Base-by-base conservation (phyloP, 192 early-diverging fungal genomes). In the Podila verticillata region DNA sequence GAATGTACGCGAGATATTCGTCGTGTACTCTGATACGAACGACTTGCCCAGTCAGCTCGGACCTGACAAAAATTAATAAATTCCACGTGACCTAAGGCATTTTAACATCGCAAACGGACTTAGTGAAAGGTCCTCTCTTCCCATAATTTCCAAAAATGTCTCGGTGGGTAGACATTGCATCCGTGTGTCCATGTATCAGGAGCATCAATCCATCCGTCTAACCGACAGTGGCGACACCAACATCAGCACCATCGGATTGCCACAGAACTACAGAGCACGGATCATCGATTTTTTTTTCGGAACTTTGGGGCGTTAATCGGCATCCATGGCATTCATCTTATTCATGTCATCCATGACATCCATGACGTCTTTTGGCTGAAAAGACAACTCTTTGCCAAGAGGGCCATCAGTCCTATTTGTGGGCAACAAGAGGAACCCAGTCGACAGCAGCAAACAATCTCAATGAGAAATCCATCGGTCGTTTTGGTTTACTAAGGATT, bases 111-210 rank as follows among this genome's bases (percentile, higher is more conserved):
- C 5, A 4, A 7, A 0, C 2, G 49, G 20, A 6, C 20, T 54
- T 24, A 17, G 51, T 26, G 20, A n/a, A 54, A 54, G n/a, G 20
- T 26, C 51, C 51, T 54, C 51, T 54, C 51, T 54, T 54, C 51
- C 51, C 51, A 54, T 54, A 54, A 54, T 54, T 54, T 54, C n/a
- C 51, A 54, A 54, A n/a, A 24, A 54, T 54, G 51, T 54, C 51
- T 54, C 51, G 51, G 51, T 54, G 51, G 51, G 51, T 54, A 24
- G 51, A 54, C 51, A 26, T 24, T 54, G 51, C 51, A 54, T 54
- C 51, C 51, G 51, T 54, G 51, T 54, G n/a, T 24, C 24, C 7
- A 54, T 24, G 24, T 24, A 7, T 54, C 24, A 24, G 51, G 20
- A 24, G 51, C 20, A 54, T 54, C 51, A 24, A 54, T 54, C 51